A percentile compares a stretch with the other conserved stretches of the same genome.
phyloP scores from a whole-genome alignment of 163 green algal genomes.

The Chlorella variabilis region DNA sequence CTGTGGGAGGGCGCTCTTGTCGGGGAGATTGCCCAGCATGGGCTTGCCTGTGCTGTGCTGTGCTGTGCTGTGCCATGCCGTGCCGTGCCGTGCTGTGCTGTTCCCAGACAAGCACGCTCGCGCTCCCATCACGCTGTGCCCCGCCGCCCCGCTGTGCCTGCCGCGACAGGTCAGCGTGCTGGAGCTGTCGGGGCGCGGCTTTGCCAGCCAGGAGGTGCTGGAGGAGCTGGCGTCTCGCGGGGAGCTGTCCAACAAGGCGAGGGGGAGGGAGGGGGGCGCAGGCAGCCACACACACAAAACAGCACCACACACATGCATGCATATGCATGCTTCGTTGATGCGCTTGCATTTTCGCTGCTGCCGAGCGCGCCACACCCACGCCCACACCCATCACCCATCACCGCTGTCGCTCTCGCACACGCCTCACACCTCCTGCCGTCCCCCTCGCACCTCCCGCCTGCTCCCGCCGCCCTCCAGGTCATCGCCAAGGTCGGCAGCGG shows the following conservation, averaged over 20 bases:
- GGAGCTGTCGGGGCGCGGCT: slow-evolving; percentile 44
- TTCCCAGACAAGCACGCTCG: background rate
- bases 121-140: background rate
- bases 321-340: too few relatives aligned
- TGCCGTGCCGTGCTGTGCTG: background rate
- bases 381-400: too few relatives aligned
- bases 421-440: too few relatives aligned
- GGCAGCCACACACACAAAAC: background rate
- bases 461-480: slow-evolving; percentile 45
- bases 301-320: background rate
- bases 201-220: slow-evolving; percentile 54
- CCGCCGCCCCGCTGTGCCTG: too few relatives aligned
- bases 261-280: background rate
- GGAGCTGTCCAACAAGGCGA: slow-evolving; percentile 39
- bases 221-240: slow-evolving; percentile 45
- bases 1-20: too few relatives aligned
- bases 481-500: slow-evolving; percentile 27
- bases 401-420: too few relatives aligned
- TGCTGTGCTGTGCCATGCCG: background rate
- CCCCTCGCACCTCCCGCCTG: background rate
- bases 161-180: slow-evolving; percentile 34
- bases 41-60: background rate
- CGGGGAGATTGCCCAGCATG: background rate
- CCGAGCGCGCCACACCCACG: too few relatives aligned
- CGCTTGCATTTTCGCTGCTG: too few relatives aligned